Evolutionary conservation across 352 stramenopile species (phyloP).

Genomic region (Phytopythium mirpurense): DNA sequence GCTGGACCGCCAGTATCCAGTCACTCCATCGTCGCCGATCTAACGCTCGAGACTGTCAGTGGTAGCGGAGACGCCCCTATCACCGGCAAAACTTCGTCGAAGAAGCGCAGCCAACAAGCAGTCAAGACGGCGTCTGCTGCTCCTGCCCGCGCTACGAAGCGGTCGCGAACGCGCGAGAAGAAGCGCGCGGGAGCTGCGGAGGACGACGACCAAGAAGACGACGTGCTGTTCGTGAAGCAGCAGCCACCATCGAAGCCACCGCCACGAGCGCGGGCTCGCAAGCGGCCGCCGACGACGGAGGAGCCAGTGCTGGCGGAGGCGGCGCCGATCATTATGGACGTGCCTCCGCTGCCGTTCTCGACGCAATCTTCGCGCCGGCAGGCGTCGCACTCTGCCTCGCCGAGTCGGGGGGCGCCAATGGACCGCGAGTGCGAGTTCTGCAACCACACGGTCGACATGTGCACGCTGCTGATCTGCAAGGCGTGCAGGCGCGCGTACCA

Average conservation of each 20-base stretch:
- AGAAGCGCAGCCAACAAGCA: constrained; percentile 4
- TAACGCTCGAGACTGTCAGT: too few relatives aligned
- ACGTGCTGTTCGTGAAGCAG: neutral
- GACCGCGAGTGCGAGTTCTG: constrained; percentile 41
- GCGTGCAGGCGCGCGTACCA: constrained; percentile 40
- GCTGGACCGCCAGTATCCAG: too few relatives aligned
- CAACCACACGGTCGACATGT: constrained; percentile 24
- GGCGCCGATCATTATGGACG: constrained; percentile 20
- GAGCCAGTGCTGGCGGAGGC: neutral
- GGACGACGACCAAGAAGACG: neutral
- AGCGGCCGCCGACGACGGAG: neutral
- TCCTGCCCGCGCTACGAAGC: neutral
- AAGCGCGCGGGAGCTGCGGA: neutral
- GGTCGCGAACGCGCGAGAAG: constrained; percentile 1
- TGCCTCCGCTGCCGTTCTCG: constrained; percentile 30
- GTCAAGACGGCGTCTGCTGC: neutral
- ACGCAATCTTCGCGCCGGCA: constrained; percentile 5
- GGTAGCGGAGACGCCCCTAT: too few relatives aligned
- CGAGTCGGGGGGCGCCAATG: neutral
- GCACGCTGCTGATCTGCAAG: constrained; percentile 31
- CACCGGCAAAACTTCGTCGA: neutral
- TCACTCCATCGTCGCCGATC: too few relatives aligned
- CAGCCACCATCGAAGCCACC: neutral
- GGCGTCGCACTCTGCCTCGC: neutral
- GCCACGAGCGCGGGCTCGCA: neutral